phyloP scores from a whole-genome alignment of 2,329 filamentous ascomycete species.

The Epicoccum sorghinum region DNA sequence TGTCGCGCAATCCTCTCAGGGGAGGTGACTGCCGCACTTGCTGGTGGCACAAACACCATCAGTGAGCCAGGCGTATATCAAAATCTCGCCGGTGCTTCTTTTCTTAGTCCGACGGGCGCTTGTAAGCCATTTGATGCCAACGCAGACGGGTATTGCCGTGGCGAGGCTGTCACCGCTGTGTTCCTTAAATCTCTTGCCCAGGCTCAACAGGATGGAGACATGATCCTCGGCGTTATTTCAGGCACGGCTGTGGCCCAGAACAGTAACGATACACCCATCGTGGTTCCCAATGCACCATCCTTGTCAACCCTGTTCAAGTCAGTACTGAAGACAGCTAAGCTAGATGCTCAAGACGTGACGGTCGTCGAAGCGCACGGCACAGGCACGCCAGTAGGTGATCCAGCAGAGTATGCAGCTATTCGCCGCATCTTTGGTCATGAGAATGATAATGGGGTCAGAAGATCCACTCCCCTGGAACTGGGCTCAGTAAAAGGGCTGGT shows the following conservation, averaged over 20 bases:
- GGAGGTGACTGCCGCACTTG: conserved; percentile 39
- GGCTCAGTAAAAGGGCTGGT: conserved; percentile 41
- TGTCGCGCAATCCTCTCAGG: conserved; percentile 34
- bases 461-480: conserved; percentile 20
- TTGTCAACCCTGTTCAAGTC: conserved; percentile 16
- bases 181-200: conserved; percentile 58
- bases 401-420: conserved; percentile 24
- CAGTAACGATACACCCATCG: conserved; percentile 14
- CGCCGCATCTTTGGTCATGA: conserved; percentile 21
- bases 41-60: conserved; percentile 45
- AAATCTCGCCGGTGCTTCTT: conserved; percentile 46
- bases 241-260: conserved; percentile 22
- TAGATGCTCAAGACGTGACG: conserved; percentile 11
- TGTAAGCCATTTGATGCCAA: conserved; percentile 50
- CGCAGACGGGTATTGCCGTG: conserved; percentile 62
- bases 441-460: background rate
- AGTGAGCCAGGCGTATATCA: conserved; percentile 37
- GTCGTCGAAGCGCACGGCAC: conserved; percentile 26
- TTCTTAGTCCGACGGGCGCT: conserved; percentile 53
- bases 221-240: conserved; percentile 54
- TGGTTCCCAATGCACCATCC: conserved; percentile 19
- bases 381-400: conserved; percentile 25
- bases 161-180: conserved; percentile 56
- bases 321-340: conserved; percentile 7
- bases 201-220: conserved; percentile 58